phyloP scores from a whole-genome alignment of 352 stramenopile genomes.

The Phytophthora agathidicida region DNA sequence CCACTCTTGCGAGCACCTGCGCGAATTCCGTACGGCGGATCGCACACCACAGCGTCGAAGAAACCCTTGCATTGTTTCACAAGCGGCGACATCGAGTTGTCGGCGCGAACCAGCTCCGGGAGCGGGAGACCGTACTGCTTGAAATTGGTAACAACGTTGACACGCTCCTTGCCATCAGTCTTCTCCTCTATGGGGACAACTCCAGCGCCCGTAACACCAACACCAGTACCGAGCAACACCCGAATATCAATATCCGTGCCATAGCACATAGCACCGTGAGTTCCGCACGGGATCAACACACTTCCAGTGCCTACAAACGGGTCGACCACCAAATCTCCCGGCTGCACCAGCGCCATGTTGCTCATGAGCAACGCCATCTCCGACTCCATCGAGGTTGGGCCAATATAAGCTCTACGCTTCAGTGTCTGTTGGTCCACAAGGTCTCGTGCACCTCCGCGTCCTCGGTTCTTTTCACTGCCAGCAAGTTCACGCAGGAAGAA shows the following conservation, averaged over 20 bases:
- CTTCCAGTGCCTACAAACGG: constrained; percentile 97
- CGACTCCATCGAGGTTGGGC: constrained; percentile 97
- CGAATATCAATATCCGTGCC: constrained; percentile 98
- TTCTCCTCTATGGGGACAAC: constrained; percentile 14
- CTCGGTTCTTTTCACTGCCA: constrained; percentile 75
- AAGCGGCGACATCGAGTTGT: constrained; percentile 85
- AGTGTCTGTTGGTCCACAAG: constrained; percentile 92
- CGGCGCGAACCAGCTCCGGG: constrained; percentile 95
- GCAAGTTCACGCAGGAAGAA: constrained; percentile 77
- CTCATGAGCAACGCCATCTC: constrained; percentile 97
- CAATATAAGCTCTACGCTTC: constrained; percentile 95
- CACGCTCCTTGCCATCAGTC: constrained; percentile 33
- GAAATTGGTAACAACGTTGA: constrained; percentile 91
- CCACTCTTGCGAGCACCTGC: constrained; percentile 94
- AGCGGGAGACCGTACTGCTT: constrained; percentile 92
- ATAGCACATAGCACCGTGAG: constrained; percentile 93
- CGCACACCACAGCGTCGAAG: constrained; percentile 93
- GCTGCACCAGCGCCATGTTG: constrained; percentile 81
- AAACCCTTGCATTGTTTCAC: constrained; percentile 47
- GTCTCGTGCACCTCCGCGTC: constrained; percentile 68
- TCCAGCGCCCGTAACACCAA: constrained; percentile 54
- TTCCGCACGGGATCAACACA: constrained; percentile 95
- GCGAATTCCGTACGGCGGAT: constrained; percentile 95
- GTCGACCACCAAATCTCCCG: constrained; percentile 91
- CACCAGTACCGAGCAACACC: constrained; percentile 92